Conservation (phyloP, 345 rosid genomes). For the Lumnitzera racemosa region DNA sequence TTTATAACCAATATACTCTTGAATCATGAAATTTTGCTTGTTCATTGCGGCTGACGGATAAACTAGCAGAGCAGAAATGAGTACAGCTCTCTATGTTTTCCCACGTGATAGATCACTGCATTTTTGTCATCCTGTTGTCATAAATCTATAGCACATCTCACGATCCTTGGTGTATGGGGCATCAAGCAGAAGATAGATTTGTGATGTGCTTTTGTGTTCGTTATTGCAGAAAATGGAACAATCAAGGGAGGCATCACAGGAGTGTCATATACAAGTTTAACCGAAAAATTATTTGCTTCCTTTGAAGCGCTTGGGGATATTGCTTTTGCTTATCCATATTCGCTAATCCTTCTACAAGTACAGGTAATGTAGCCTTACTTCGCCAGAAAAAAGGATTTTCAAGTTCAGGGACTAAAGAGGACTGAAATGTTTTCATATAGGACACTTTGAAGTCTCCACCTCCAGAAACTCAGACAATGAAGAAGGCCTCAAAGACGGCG, state of each 20-base stretch:
- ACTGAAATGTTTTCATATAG: conserved; percentile 7
- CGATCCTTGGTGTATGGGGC: no score
- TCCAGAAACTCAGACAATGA: conserved; percentile 37
- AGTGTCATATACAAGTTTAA: conserved; percentile 10
- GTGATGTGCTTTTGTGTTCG: background rate
- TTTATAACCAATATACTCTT: background rate
- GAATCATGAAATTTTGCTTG: background rate
- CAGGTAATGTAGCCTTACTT: conserved; percentile 17
- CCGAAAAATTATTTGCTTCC: conserved; percentile 12
- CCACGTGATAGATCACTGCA: no score
- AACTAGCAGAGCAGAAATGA: no score
- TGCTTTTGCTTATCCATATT: conserved; percentile 25
- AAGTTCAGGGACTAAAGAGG: background rate
- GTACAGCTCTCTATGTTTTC: no score
- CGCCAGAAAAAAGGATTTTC: background rate
- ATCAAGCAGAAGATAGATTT: no score
- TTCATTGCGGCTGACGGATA: no score
- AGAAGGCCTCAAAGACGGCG: conserved; percentile 30
- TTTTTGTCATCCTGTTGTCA: no score
- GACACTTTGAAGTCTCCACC: conserved; percentile 44
- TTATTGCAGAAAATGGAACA: conserved; percentile 21
- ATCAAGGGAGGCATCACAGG: conserved; percentile 27
- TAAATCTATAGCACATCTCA: no score
- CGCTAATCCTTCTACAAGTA: conserved; percentile 25
- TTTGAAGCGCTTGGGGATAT: conserved; percentile 27